Evolutionary conservation across 192 early-diverging fungal species (phyloP).

Genomic region (Coemansia sp.): DNA sequence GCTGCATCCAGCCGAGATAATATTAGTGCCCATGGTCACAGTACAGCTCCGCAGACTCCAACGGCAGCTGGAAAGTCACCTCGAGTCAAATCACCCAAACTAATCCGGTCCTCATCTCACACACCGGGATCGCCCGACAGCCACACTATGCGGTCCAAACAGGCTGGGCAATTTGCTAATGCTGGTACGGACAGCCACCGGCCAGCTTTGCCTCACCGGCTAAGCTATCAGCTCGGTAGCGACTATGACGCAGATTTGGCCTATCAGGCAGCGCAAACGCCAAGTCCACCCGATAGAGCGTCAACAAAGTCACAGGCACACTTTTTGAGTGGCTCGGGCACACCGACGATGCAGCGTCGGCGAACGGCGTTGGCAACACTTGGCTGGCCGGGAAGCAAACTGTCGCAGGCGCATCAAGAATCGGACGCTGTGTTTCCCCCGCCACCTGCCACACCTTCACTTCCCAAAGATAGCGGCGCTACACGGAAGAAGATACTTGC

Average conservation of each 20-base stretch:
- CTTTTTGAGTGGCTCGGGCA: conserved; percentile 10
- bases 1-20: conserved; percentile 18
- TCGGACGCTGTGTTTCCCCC: neutral
- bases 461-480: conserved; percentile 9
- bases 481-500: neutral
- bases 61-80: conserved; percentile 7
- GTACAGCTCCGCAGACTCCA: neutral
- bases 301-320: conserved; percentile 19
- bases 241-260: conserved; percentile 2
- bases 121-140: neutral
- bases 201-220: conserved; percentile 14
- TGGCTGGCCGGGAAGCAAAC: conserved; percentile 24
- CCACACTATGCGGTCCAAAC: neutral
- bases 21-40: neutral
- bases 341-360: conserved; percentile 40
- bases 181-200: neutral
- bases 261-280: conserved; percentile 22
- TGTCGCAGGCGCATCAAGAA: neutral
- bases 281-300: conserved; percentile 34
- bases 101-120: conserved; percentile 30
- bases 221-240: conserved; percentile 29
- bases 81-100: conserved; percentile 26
- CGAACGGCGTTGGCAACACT: conserved; percentile 40
- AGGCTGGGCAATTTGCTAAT: neutral
- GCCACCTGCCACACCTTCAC: conserved; percentile 14